These are phyloP conservation scores for Collybiopsis confluens DNA, from an alignment of 768 basidiomycete genomes.

Conservation along the genomic window DNA sequence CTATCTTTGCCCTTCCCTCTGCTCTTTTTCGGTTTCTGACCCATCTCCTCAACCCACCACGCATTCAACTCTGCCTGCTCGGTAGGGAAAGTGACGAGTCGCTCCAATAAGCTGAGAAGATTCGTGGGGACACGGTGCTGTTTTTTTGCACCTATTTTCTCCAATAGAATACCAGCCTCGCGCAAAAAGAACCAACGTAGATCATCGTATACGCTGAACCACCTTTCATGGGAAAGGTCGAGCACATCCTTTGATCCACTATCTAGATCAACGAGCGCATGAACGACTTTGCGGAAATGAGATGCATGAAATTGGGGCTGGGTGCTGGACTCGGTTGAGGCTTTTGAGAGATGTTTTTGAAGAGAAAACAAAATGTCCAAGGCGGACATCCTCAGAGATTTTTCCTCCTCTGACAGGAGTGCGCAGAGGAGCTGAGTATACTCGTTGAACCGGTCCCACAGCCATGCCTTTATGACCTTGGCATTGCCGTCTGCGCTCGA, in stretches of 20 bases:
- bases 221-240: slow-evolving; percentile 60
- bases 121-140: slow-evolving; percentile 37
- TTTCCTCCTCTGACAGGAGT: slow-evolving; percentile 75
- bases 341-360: slow-evolving; percentile 72
- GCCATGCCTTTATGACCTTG: slow-evolving; percentile 72
- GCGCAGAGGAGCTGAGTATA: slow-evolving; percentile 69
- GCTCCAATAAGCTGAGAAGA: slow-evolving; percentile 63
- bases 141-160: slow-evolving; percentile 19
- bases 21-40: slow-evolving; percentile 47
- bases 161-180: slow-evolving; percentile 57
- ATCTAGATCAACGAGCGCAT: slow-evolving; percentile 32
- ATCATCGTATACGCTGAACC: slow-evolving; percentile 78
- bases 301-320: slow-evolving; percentile 64
- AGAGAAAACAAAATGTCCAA: slow-evolving; percentile 75
- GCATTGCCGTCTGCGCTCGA: slow-evolving; percentile 43
- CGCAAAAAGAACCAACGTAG: slow-evolving; percentile 87
- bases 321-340: slow-evolving; percentile 36
- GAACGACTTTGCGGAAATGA: slow-evolving; percentile 62
- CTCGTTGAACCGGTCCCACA: slow-evolving; percentile 67
- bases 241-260: slow-evolving; percentile 55
- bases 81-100: slow-evolving; percentile 71
- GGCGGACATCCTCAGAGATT: slow-evolving; percentile 64
- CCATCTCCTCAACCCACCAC: slow-evolving; percentile 78
- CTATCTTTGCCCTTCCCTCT: slow-evolving; percentile 32
- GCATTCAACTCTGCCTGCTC: slow-evolving; percentile 65